Conservation (phyloP, 2,329 filamentous ascomycete species). For the Pseudovirgaria hyperparasitica region DNA sequence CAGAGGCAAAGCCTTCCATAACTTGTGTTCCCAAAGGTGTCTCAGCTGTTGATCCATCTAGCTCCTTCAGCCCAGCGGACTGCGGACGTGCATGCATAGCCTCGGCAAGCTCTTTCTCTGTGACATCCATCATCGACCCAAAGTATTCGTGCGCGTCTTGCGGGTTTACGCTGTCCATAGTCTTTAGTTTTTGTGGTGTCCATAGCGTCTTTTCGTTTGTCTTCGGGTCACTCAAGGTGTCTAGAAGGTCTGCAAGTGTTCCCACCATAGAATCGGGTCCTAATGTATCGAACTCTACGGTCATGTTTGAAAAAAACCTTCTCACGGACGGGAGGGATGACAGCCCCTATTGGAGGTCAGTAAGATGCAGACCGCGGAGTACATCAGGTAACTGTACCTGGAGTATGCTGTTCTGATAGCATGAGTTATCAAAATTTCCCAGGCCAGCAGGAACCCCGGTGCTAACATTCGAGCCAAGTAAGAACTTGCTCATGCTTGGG, state of each 20-base stretch:
- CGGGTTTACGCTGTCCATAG: conserved; percentile 89
- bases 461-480: conserved; percentile 11
- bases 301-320: conserved; percentile 42
- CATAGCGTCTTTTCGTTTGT: conserved; percentile 69
- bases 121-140: conserved; percentile 72
- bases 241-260: conserved; percentile 52
- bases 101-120: conserved; percentile 61
- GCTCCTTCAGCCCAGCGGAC: conserved; percentile 18
- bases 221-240: conserved; percentile 52
- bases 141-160: conserved; percentile 98
- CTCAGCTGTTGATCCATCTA: conserved; percentile 10
- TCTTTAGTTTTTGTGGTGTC: conserved; percentile 72
- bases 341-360: conserved; percentile 32
- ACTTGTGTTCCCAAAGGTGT: conserved; percentile 2
- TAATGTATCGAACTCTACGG: conserved; percentile 20
- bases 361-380: background rate
- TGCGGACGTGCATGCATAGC: conserved; percentile 27
- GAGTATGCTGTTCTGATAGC: conserved; percentile 94
- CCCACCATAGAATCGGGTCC: conserved; percentile 33
- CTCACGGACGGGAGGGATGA: conserved; percentile 61
- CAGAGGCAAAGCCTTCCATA: conserved; percentile 1
- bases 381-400: conserved; percentile 41
- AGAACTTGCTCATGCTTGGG: conserved; percentile 11
- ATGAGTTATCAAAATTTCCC: conserved; percentile 89
- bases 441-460: conserved; percentile 52